Conservation (phyloP, 352 stramenopile species). For the Phytophthora hibernalis region DNA sequence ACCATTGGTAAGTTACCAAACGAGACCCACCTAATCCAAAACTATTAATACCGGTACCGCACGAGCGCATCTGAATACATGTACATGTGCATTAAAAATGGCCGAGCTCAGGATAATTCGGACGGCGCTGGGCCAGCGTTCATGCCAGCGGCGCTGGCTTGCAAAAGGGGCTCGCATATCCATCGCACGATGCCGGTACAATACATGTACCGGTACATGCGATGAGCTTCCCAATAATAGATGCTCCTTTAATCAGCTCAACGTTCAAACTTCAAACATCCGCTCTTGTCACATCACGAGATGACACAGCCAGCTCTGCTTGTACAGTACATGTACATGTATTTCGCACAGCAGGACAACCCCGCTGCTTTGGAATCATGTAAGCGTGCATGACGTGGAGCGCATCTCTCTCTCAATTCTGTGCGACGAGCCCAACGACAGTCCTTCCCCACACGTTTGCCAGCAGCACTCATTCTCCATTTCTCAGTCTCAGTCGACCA, state of each 20-base stretch:
- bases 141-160: no score
- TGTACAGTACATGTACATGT: neutral
- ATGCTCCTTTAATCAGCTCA: neutral
- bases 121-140: no score
- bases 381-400: neutral
- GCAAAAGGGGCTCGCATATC: no score
- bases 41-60: no score
- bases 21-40: no score
- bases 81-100: no score
- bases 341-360: neutral
- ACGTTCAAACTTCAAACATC: neutral
- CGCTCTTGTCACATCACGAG: neutral
- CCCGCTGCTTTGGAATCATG: neutral
- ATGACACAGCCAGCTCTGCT: neutral
- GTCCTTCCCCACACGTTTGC: neutral
- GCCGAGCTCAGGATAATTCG: no score
- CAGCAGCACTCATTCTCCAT: conserved; percentile 8
- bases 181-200: neutral
- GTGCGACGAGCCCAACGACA: neutral
- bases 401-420: neutral
- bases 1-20: no score
- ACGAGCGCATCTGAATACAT: no score
- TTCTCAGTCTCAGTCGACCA: neutral
- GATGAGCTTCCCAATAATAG: neutral
- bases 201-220: no score